Conservation (phyloP, 805 yeast species). For the Nematodospora valgi region DNA sequence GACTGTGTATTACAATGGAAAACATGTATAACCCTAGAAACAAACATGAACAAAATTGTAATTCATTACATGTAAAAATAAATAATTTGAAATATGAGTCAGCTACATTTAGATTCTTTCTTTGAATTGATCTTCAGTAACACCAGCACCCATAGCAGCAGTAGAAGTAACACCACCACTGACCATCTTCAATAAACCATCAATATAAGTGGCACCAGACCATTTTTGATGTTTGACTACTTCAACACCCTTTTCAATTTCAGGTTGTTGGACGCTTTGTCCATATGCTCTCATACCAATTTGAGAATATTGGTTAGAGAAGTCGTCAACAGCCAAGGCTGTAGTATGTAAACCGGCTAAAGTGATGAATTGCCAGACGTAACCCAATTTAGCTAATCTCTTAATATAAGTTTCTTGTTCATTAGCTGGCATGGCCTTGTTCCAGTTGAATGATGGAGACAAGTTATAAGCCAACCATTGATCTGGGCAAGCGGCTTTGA, state of each 20-base stretch:
- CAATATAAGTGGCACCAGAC: conserved; percentile 98
- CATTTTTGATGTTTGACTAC: conserved; percentile 97
- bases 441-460: conserved; percentile 98
- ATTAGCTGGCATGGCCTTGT: conserved; percentile 79
- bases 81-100: no score
- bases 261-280: conserved; percentile 77
- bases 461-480: conserved; percentile 97
- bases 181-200: conserved; percentile 81
- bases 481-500: conserved; percentile 72
- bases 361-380: conserved; percentile 96
- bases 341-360: conserved; percentile 96
- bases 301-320: conserved; percentile 71
- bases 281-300: conserved; percentile 97
- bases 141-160: conserved; percentile 98
- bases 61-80: no score
- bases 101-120: no score
- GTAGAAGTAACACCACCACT: conserved; percentile 94
- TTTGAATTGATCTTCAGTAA: conserved; percentile 94
- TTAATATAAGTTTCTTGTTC: conserved; percentile 90
- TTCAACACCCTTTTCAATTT: conserved; percentile 85
- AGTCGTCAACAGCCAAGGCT: conserved; percentile 85
- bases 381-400: conserved; percentile 84
- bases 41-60: no score
- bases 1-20: no score
- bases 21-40: no score